phyloP scores from a whole-genome alignment of 2,329 filamentous ascomycete species.

The Neospermospora avenae region DNA sequence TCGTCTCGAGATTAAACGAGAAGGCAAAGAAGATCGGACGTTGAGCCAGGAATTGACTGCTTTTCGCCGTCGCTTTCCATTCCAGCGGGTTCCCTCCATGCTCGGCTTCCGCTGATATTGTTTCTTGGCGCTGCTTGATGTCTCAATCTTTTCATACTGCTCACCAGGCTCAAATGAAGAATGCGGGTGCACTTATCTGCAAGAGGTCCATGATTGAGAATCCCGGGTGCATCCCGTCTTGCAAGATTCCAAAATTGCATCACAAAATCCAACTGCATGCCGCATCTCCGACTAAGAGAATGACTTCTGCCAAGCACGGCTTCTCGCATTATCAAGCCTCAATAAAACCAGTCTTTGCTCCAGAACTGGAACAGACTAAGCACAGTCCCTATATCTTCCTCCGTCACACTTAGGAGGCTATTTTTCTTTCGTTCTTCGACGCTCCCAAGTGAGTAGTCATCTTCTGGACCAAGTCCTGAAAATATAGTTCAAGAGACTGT shows the following conservation, averaged over 20 bases:
- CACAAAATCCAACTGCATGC: conserved; percentile 8
- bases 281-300: background rate
- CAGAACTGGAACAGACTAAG: background rate
- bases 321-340: background rate
- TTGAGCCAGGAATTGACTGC: too few relatives aligned
- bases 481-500: background rate
- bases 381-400: background rate
- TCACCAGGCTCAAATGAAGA: background rate
- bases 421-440: background rate
- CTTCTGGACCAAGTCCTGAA: background rate
- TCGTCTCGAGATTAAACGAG: background rate
- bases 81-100: background rate
- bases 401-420: background rate
- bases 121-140: background rate
- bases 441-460: background rate
- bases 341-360: background rate
- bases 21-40: background rate
- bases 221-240: background rate
- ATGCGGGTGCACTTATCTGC: background rate
- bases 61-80: background rate
- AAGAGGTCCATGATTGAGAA: background rate
- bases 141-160: background rate
- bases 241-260: conserved; percentile 4
- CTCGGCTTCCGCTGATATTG: background rate
- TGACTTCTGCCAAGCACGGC: conserved; percentile 1